Base-by-base conservation (phyloP, 805 yeast genomes). In the Tetrapisispora phaffii region DNA sequence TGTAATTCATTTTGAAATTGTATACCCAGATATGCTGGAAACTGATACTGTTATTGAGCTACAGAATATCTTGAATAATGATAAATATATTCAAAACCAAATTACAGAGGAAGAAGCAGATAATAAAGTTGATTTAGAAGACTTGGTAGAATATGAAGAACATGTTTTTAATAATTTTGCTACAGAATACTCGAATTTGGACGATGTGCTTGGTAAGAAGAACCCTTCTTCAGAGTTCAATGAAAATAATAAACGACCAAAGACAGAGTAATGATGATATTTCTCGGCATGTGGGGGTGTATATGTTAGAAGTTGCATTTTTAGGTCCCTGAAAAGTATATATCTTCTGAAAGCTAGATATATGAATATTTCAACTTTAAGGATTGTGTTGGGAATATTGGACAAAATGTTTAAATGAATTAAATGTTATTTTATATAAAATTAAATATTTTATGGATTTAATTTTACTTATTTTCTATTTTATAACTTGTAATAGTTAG, bases 1-100 rank as follows among this genome's bases (percentile, higher is more conserved):
- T 54, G 70, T 78, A 37, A 65, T 82, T 48, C 72, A 74, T 52
- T 82, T 82, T 58, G 66, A 71, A 19, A 73, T 82, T 38, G 68
- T 68, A 41, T 80, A 78, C 70, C 88, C 89, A 4, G 49, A 46
- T 1, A 45, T 38, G 12, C 43, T 60, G 31, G 48, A 53, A 16
- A 39, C 50, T 6, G 53, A 51, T 15, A 59, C 62, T 1, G 44
- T 55, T 13, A 31, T 34, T 7, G 49, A 50, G 36, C 23, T 59
- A 28, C 47, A 44, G 15, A 42, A 47, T 13, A 39, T 51, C 3
- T 46, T 59, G 16, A 47, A 24, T 16, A 44, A 50, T 13, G 64
- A 59, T 38, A 47, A 45, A 8, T 46, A 41, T 42, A 41, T 56
- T n/a, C 46, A 47, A 42, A 38, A 39, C 13, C 54, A 52, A 38